A percentile compares a stretch with the other conserved stretches of the same genome.
These are phyloP conservation scores for Beauveria brongniartii DNA, from an alignment of 2,329 filamentous ascomycete species.

Conservation along the genomic window DNA sequence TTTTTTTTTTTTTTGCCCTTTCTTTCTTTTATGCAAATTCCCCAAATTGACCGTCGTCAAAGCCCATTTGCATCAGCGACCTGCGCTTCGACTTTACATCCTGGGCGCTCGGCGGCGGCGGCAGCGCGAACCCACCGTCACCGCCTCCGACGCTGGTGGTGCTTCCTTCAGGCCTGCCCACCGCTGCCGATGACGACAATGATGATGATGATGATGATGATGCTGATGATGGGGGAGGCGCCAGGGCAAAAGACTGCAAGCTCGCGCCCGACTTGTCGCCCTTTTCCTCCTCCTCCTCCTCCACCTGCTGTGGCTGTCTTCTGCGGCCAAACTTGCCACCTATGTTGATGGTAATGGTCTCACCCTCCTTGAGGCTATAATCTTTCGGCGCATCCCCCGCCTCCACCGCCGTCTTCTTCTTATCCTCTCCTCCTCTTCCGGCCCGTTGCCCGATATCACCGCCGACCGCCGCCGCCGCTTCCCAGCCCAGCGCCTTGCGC, in stretches of 20 bases:
- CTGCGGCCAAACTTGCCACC: slow-evolving; percentile 42
- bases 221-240: slow-evolving; percentile 53
- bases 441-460: slow-evolving; percentile 26
- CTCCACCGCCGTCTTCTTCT: slow-evolving; percentile 26
- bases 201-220: slow-evolving; percentile 16
- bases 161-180: slow-evolving; percentile 14
- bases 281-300: slow-evolving; percentile 1
- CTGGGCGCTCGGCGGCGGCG: slow-evolving; percentile 58
- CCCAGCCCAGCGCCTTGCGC: slow-evolving; percentile 59
- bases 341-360: slow-evolving; percentile 79
- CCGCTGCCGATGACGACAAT: slow-evolving; percentile 16
- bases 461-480: slow-evolving; percentile 21
- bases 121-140: slow-evolving; percentile 44
- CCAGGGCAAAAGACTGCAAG: slow-evolving; percentile 59
- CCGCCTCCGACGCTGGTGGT: slow-evolving; percentile 11
- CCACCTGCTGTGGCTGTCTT: slow-evolving; percentile 20
- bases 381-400: slow-evolving; percentile 45
- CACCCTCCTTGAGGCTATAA: slow-evolving; percentile 79
- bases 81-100: slow-evolving; percentile 53
- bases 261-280: slow-evolving; percentile 17
- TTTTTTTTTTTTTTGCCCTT: background rate
- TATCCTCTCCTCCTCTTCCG: slow-evolving; percentile 24
- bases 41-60: slow-evolving; percentile 82
- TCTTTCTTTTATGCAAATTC: slow-evolving; percentile 55
- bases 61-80: slow-evolving; percentile 60